Base-by-base conservation (phyloP, 2,329 filamentous ascomycete genomes). In the Sphaerulina musiva region DNA sequence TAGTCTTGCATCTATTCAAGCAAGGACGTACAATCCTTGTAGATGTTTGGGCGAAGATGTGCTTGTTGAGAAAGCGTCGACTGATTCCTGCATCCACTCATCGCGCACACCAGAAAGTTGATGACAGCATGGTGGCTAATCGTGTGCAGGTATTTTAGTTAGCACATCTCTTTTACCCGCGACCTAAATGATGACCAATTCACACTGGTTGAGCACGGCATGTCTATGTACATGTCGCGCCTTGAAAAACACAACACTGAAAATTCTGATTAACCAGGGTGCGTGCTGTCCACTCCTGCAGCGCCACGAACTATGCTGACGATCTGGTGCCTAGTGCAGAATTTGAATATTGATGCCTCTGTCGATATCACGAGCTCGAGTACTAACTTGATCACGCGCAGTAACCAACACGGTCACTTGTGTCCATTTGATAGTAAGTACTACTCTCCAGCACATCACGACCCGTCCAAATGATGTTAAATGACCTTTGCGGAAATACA, bases 61-160 rank as follows among this genome's bases (percentile, higher is more conserved):
- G 78, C 78, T 82, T 83, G 81, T 83, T 84, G 81, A 84, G 78
- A 83, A 76, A 73, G 82, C 81, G 81, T 84, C 79, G 81, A 72
- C 81, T 83, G 81, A 84, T 75, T 63, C 42, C 45, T 48, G 48
- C 53, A 49, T 12, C 47, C 8, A 26, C 40, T 51, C 8, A 47
- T 51, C 46, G 47, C 40, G 45, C 40, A 7, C 26, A 6, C 39
- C 17, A 31, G 44, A 32, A 51, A 44, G 45, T 34, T 29, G 32
- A 31, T 4, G 36, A 11, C 14, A 20, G 51, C 34, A 26, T 36
- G 54, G 42, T 52, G 31, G 53, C 58, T 65, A 59, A 63, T 60
- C 56, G 38, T 34, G 26, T 31, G 50, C 52, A 62, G 61, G 61
- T 66, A 54, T 55, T 17, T 17, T 17, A 17, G 58, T 46, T 41